Evolutionary conservation across 1,284 basidiomycete genomes (phyloP), one percentile per base, ranked within the genome.

Genomic region (Pyrrhoderma noxium): DNA sequence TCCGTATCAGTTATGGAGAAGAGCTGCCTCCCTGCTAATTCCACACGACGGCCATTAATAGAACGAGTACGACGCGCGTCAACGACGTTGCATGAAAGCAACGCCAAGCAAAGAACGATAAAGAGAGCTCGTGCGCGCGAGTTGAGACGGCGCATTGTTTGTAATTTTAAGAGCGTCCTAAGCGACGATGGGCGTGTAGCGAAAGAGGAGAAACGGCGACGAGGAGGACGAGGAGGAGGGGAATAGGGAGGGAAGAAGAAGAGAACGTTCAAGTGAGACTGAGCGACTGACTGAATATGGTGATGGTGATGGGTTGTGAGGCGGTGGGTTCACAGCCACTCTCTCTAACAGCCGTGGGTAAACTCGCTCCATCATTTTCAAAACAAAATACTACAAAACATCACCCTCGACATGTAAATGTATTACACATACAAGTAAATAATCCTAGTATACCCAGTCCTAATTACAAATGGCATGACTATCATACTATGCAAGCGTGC

Each of bases 401-500:
- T 5, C 5, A 31, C 27, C 27, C 27, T n/a, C n/a, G n/a, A n/a
- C n/a, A n/a, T n/a, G n/a, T n/a, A n/a, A n/a, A n/a, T n/a, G n/a
- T 31, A 31, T 11, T 31, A 31, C 27, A 31, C 11, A 31, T 31
- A 31, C 27, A 31, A 5, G 27, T 31, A n/a, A n/a, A n/a, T n/a
- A n/a, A n/a, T n/a, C n/a, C n/a, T n/a, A n/a, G n/a, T n/a, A n/a
- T n/a, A n/a, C n/a, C n/a, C n/a, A n/a, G n/a, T n/a, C n/a, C n/a
- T n/a, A n/a, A n/a, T n/a, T n/a, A n/a, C n/a, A n/a, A n/a, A n/a
- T n/a, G n/a, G n/a, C n/a, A n/a, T n/a, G n/a, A n/a, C 16, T 53
- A 47, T 40, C 38, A 16, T 49, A 23, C 36, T 39, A 55, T 19
- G 50, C 91, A 48, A 94, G 67, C 21, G 85, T 85, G 59, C 79